phyloP scores from a whole-genome alignment of 495 filamentous ascomycete species.

The Pseudoneurospora amorphoporcata region DNA sequence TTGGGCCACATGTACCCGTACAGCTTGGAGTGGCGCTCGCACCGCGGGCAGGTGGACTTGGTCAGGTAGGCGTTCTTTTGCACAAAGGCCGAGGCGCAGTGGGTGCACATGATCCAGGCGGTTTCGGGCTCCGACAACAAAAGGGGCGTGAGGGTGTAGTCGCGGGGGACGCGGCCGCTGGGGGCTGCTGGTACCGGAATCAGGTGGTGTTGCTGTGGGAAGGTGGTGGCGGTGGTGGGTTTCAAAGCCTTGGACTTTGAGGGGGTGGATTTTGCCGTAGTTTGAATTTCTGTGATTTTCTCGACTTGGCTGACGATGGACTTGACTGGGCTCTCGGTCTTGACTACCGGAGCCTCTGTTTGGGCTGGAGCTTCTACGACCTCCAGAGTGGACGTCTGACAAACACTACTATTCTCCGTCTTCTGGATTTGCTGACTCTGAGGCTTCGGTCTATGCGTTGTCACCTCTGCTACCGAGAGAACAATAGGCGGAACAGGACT shows the following conservation, averaged over 20 bases:
- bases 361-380: background rate
- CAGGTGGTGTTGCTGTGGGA: background rate
- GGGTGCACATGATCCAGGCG: conserved; percentile 79
- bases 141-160: conserved; percentile 64
- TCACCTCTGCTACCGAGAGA: background rate
- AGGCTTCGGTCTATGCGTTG: background rate
- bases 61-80: conserved; percentile 82
- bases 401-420: background rate
- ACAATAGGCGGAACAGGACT: background rate
- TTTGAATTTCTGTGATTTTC: background rate
- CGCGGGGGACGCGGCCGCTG: conserved; percentile 49
- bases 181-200: conserved; percentile 1
- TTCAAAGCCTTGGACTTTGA: background rate
- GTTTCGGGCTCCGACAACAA: conserved; percentile 63
- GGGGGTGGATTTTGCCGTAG: background rate
- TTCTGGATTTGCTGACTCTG: background rate
- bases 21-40: conserved; percentile 89
- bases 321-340: background rate
- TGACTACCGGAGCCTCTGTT: background rate
- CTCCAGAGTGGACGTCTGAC: background rate
- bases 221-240: background rate
- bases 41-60: conserved; percentile 73
- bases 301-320: background rate
- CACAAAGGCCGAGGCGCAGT: conserved; percentile 71
- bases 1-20: conserved; percentile 96